These are phyloP conservation scores for Penicillium malachiteum DNA, from an alignment of 495 filamentous ascomycete species.

Conservation along the genomic window DNA sequence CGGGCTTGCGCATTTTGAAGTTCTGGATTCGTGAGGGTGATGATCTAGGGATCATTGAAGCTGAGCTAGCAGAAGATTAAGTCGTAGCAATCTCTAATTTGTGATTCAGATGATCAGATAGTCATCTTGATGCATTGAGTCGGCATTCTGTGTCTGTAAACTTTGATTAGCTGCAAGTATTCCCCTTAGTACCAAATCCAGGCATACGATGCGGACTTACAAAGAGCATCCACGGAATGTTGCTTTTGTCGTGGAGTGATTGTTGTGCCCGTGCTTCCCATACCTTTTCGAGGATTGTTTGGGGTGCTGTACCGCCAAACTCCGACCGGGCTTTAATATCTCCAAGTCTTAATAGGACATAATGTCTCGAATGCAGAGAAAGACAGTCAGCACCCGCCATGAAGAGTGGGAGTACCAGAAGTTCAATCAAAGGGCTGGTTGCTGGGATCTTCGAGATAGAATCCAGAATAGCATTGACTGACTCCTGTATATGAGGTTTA, in stretches of 20 bases:
- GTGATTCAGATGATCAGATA: slow-evolving; percentile 28
- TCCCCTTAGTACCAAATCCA: too few relatives aligned
- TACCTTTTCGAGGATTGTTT: slow-evolving; percentile 29
- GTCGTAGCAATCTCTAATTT: neutral
- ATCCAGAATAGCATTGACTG: slow-evolving; percentile 32
- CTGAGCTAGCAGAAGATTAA: slow-evolving; percentile 14
- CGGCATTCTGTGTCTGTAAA: slow-evolving; percentile 18
- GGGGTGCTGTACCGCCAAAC: slow-evolving; percentile 29
- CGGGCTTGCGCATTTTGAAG: slow-evolving; percentile 33
- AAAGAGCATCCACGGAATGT: slow-evolving; percentile 37
- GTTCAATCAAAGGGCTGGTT: slow-evolving; percentile 28
- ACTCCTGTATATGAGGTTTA: slow-evolving; percentile 27
- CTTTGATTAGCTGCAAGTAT: slow-evolving; percentile 1
- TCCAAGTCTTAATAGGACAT: slow-evolving; percentile 27
- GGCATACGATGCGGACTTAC: slow-evolving; percentile 24
- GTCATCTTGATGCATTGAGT: slow-evolving; percentile 20
- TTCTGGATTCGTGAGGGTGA: slow-evolving; percentile 30
- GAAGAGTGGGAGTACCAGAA: slow-evolving; percentile 36
- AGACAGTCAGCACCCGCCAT: slow-evolving; percentile 39
- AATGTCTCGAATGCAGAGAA: slow-evolving; percentile 34
- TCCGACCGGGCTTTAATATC: slow-evolving; percentile 33
- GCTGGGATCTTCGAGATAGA: slow-evolving; percentile 30
- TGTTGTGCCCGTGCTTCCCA: slow-evolving; percentile 34
- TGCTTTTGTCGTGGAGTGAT: slow-evolving; percentile 22
- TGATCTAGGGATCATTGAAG: slow-evolving; percentile 45